Evolutionary conservation across 805 yeast species (phyloP).

Genomic region (Lachancea mirantina): DNA sequence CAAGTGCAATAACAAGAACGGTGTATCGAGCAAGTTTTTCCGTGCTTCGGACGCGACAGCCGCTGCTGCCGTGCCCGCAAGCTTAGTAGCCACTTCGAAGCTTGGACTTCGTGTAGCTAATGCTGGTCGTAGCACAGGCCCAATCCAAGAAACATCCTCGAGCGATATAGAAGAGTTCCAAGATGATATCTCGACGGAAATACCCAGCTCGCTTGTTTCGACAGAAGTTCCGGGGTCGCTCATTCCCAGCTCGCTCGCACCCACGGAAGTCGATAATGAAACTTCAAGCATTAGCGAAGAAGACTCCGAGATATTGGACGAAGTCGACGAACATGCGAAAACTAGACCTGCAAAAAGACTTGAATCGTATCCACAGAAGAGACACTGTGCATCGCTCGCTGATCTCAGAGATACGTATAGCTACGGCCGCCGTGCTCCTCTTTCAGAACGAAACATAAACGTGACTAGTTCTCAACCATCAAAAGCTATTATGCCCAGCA

Average conservation of each 20-base stretch:
- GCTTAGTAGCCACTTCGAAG: too few species aligned
- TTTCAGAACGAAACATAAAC: conserved; percentile 2
- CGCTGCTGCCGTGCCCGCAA: too few species aligned
- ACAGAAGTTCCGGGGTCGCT: conserved; percentile 12
- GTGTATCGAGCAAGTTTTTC: conserved; percentile 1
- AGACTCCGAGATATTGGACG: conserved; percentile 16
- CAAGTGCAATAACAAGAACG: not conserved
- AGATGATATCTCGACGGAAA: conserved; percentile 21
- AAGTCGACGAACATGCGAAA: conserved; percentile 10
- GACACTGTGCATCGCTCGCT: conserved; percentile 7
- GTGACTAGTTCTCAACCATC: not conserved
- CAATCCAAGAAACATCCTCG: too few species aligned
- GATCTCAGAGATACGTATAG: conserved; percentile 6
- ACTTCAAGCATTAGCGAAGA: conserved; percentile 11
- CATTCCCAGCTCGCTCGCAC: too few species aligned
- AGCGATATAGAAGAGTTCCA: conserved; percentile 2
- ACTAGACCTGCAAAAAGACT: not conserved
- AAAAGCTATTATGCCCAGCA: too few species aligned
- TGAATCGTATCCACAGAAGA: conserved; percentile 1
- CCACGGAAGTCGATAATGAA: conserved; percentile 4
- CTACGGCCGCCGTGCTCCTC: conserved; percentile 5
- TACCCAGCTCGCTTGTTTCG: conserved; percentile 23
- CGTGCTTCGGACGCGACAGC: not conserved
- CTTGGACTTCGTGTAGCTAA: too few species aligned
- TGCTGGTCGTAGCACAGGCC: too few species aligned